These are phyloP conservation scores for apple (Malus domestica) DNA, from an alignment of 306 rosid species.

Conservation along the genomic window ASM211411v1 NC_041789.1:14868501-14869000, in stretches of 20 bases:
- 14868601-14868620: no score
- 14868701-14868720: no score
- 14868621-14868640: no score
- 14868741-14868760: neutral
- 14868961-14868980: slow-evolving; percentile 69
- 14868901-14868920: slow-evolving; percentile 64
- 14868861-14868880: slow-evolving; percentile 57
- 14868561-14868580: no score
- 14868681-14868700: no score
- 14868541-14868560: no score
- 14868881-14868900: slow-evolving; percentile 44
- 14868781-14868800: slow-evolving; percentile 30
- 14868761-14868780: slow-evolving; percentile 32
- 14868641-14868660: no score
- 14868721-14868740: no score
- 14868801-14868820: slow-evolving; percentile 49
- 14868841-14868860: slow-evolving; percentile 40
- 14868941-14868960: slow-evolving; percentile 42
- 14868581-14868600: no score
- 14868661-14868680: no score
- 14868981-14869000: slow-evolving; percentile 36
- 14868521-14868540: no score
- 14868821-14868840: slow-evolving; percentile 44
- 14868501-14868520: no score
- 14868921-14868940: slow-evolving; percentile 46